phyloP scores from a whole-genome alignment of 1,284 basidiomycete genomes.

The Pholiota adiposa region DNA sequence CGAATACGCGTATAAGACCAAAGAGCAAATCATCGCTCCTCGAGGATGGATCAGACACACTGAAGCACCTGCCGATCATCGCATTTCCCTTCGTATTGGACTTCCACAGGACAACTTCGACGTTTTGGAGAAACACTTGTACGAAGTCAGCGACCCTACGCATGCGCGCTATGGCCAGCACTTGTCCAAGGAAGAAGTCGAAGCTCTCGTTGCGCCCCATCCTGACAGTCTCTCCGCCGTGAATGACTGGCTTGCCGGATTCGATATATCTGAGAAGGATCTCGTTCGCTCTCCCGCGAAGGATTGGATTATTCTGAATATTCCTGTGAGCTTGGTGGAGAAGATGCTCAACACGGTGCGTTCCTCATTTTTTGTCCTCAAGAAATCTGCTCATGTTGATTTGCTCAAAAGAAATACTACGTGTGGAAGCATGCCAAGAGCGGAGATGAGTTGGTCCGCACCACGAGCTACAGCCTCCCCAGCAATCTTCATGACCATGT shows the following conservation, averaged over 20 bases:
- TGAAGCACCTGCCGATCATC: constrained; percentile 49
- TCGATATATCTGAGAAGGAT: constrained; percentile 54
- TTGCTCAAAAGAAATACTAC: constrained; percentile 55
- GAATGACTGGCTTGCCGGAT: constrained; percentile 61
- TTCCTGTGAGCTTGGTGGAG: constrained; percentile 67
- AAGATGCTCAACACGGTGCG: constrained; percentile 67
- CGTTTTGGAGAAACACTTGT: constrained; percentile 62
- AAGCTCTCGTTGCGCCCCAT: constrained; percentile 61
- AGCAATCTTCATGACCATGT: constrained; percentile 62
- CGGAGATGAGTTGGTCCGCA: constrained; percentile 63
- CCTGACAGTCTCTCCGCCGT: constrained; percentile 56
- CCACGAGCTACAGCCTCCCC: constrained; percentile 72
- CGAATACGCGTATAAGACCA: constrained; percentile 30
- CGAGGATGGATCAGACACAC: constrained; percentile 53
- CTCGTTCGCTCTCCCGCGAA: constrained; percentile 60
- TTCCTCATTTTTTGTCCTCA: background rate
- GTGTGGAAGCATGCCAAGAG: constrained; percentile 59
- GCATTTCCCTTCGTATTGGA: constrained; percentile 63
- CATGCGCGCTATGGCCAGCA: constrained; percentile 70
- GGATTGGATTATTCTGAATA: constrained; percentile 68
- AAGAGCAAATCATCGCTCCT: constrained; percentile 46
- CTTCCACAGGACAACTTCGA: constrained; percentile 69
- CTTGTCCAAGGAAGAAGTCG: constrained; percentile 66
- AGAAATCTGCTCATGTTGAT: background rate
- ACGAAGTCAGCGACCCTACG: constrained; percentile 67